Base-by-base conservation (phyloP, 306 rosid genomes). In the Abrus precatorius region DNA sequence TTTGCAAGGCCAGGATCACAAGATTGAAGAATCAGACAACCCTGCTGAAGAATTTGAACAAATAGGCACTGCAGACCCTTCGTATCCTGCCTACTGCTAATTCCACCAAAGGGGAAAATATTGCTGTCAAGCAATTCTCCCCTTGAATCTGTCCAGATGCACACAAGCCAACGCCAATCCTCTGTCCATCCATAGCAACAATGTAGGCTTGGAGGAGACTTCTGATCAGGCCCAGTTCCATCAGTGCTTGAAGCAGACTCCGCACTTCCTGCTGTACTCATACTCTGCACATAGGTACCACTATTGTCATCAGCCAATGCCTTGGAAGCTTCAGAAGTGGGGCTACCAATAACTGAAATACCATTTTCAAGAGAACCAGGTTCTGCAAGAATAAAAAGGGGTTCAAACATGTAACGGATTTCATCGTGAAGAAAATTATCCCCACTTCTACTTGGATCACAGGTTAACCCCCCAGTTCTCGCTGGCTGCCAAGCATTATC, bases 161-260 rank as follows among this genome's bases (percentile, higher is more conserved):
- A 93, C 68, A 95, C 97, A 32, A 95, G 96, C 99, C 99, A 95
- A 52, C 97, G 97, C 99, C 99, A 95, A 74, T 95, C 99, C 85
- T 95, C 99, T 38, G 99, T 93, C 99, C 99, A 95, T 73, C 99
- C 99, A 75, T 95, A 95, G 92, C 97, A 91, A 89, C 99, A 95
- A 84, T 95, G 99, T 30, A 95, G 82, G 86, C 98, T 95, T n/a
- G 97, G 91, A 84, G 82, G 73, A 84, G 63, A 72, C 92, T 89
- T 95, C 47, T 81, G 91, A 80, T 93, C 98, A 43, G 80, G 53
- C 65, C 94, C 97, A 34, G 91, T 84, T 70, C 90, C 97, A 87
- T 91, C 98, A 70, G 86, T 74, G 83, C 88, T 87, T 70, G 93
- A 80, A 82, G 90, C 92, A 68, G 94, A 52, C 62, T 95, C 99